These are phyloP conservation scores for Paulownia fortunei DNA, from an alignment of 257 asterid species.

Conservation along the genomic window DNA sequence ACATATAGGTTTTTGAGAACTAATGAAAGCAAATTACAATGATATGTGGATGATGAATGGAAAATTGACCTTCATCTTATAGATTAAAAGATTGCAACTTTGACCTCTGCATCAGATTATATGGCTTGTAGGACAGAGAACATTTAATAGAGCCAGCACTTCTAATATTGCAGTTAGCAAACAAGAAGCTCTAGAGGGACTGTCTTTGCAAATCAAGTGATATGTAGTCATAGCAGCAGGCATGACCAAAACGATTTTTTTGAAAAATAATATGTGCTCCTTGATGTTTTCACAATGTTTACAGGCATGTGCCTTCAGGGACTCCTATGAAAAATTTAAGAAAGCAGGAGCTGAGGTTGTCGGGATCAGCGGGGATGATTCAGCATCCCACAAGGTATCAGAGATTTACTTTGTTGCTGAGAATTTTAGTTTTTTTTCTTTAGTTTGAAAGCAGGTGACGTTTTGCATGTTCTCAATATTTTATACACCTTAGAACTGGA, in stretches of 20 bases:
- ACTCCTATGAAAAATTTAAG: slow-evolving; percentile 94
- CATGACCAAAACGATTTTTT: neutral
- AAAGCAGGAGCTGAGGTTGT: slow-evolving; percentile 97
- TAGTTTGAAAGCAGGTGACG: neutral
- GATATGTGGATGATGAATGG: neutral
- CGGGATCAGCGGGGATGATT: slow-evolving; percentile 86
- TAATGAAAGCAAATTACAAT: neutral
- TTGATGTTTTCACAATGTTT: slow-evolving; percentile 31
- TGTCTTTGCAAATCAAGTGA: neutral
- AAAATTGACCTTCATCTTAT: neutral
- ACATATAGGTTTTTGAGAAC: neutral
- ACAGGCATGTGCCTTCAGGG: slow-evolving; percentile 99
- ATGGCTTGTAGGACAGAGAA: neutral
- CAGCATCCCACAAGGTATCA: slow-evolving; percentile 87
- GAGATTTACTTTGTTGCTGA: slow-evolving; percentile 5
- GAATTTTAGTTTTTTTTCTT: neutral
- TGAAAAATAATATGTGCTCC: neutral
- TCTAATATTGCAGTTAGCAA: neutral
- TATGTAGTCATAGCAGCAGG: neutral
- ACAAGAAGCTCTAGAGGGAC: neutral
- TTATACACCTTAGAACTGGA: neutral
- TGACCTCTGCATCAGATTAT: neutral
- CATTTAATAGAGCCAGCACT: neutral
- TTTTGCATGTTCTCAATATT: neutral
- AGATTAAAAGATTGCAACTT: neutral